phyloP scores from a whole-genome alignment of 1,139 yeast genomes.

The Sugiyamaella japonica region DNA sequence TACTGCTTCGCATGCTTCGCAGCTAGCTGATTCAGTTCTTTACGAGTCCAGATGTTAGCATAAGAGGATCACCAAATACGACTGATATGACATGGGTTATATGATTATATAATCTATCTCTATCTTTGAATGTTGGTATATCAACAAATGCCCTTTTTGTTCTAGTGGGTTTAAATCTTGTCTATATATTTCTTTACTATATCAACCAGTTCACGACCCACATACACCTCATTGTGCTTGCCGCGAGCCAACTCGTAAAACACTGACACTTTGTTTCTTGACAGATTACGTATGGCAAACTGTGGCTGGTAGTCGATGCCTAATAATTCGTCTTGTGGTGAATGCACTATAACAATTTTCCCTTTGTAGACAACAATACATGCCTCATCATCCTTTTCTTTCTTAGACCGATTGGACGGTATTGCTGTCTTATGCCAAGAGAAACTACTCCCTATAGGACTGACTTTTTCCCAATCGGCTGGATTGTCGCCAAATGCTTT shows the following conservation, averaged over 20 bases:
- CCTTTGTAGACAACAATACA: conserved; percentile 19
- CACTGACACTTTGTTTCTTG: conserved; percentile 10
- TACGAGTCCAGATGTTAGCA: too few species aligned
- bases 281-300: conserved; percentile 30
- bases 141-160: too few species aligned
- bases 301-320: conserved; percentile 37
- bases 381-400: neutral
- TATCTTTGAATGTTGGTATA: too few species aligned
- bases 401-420: too few species aligned
- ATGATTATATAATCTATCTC: too few species aligned
- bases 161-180: neutral
- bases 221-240: conserved; percentile 36
- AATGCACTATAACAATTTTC: conserved; percentile 38
- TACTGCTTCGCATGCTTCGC: too few species aligned
- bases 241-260: conserved; percentile 33
- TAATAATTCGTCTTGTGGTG: conserved; percentile 43
- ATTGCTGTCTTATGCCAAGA: neutral
- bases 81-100: too few species aligned
- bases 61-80: too few species aligned
- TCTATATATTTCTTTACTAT: conserved; percentile 18
- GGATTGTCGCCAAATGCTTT: conserved; percentile 47
- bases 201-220: conserved; percentile 15
- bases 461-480: conserved; percentile 35
- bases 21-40: too few species aligned
- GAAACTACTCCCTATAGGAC: conserved; percentile 31